These are phyloP conservation scores for Aspergillus funiculosus DNA, from an alignment of 495 filamentous ascomycete genomes.

Conservation along the genomic window DNA sequence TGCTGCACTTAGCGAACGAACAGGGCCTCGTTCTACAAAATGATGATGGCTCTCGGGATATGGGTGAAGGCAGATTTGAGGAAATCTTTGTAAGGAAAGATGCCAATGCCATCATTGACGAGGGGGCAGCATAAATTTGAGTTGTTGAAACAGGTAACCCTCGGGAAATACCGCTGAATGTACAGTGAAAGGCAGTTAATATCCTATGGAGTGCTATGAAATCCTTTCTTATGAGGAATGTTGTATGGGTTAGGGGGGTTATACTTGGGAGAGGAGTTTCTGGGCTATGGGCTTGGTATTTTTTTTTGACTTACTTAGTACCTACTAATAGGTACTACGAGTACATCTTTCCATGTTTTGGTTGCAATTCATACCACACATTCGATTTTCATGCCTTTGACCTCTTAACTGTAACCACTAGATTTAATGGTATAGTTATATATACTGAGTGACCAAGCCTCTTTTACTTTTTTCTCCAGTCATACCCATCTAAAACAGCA, in stretches of 20 bases:
- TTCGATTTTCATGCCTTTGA: too few species aligned
- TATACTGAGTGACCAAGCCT: too few species aligned
- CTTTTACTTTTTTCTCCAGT: too few species aligned
- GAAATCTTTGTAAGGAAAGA: slow-evolving; percentile 43
- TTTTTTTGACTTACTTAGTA: neutral
- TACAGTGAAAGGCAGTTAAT: slow-evolving; percentile 19
- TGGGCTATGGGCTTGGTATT: slow-evolving; percentile 1
- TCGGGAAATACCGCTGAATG: slow-evolving; percentile 14
- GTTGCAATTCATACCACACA: too few species aligned
- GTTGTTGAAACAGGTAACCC: too few species aligned
- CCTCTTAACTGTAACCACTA: neutral
- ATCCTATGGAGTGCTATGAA: slow-evolving; percentile 9
- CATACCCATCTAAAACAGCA: too few species aligned
- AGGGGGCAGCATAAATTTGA: slow-evolving; percentile 28
- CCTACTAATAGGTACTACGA: too few species aligned
- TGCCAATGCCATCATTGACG: slow-evolving; percentile 37
- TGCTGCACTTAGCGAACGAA: slow-evolving; percentile 95
- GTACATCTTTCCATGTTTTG: neutral
- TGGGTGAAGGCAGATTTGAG: slow-evolving; percentile 30
- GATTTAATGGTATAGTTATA: neutral
- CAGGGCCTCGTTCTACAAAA: slow-evolving; percentile 71
- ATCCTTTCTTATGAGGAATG: slow-evolving; percentile 13
- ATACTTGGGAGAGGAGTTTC: slow-evolving; percentile 25
- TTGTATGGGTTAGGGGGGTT: slow-evolving; percentile 7
- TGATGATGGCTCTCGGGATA: slow-evolving; percentile 31